Evolutionary conservation across 2,329 filamentous ascomycete genomes (phyloP), one percentile per base, ranked within the genome.

Genomic region (Alternaria hordeiaustralica): DNA sequence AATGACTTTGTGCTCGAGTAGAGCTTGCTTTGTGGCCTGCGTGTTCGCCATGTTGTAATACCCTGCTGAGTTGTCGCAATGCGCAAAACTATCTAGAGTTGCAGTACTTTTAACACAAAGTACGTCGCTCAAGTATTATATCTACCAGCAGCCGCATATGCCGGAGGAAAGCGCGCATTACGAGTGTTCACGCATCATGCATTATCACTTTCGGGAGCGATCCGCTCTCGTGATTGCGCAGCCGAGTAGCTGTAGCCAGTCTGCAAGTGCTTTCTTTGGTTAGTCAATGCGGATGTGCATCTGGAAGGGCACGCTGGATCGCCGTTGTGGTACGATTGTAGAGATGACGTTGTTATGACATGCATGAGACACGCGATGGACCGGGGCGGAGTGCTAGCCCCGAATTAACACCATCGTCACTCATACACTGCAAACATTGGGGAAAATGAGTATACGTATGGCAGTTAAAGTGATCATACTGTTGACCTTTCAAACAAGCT

Each of bases 1-100:
- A 7, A 71, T 71, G 18, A 73, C 61, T n/a, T 69, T 70, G 55
- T 65, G 59, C 6, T 65, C 54, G 11, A 43, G 36, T 1, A 70
- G 23, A 15, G 50, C 50, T n/a, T 63, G 63, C n/a, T 61, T 62
- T 18, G 23, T 61, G 5, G 54, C 55, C 58, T 64, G 56, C 11
- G 49, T 28, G 30, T 41, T 51, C 6, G 60, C 45, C 65, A 67
- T 66, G 20, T 5, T 59, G 23, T n/a, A n/a, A 8, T 44, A 4
- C 6, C 11, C 6, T 50, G 6, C 0, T 2, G 7, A 20, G 13
- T 21, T 7, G 10, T 20, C 4, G 5, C n/a, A 12, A 33, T 15
- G 11, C 4, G 12, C 15, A 7, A 7, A 11, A 1, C 5, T 21
- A 4, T 21, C 3, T 5, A 4, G 10, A 33, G 18, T 33, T n/a